Evolutionary conservation across 257 asterid species (phyloP).

Genomic region (Nicotiana knightiana): DNA sequence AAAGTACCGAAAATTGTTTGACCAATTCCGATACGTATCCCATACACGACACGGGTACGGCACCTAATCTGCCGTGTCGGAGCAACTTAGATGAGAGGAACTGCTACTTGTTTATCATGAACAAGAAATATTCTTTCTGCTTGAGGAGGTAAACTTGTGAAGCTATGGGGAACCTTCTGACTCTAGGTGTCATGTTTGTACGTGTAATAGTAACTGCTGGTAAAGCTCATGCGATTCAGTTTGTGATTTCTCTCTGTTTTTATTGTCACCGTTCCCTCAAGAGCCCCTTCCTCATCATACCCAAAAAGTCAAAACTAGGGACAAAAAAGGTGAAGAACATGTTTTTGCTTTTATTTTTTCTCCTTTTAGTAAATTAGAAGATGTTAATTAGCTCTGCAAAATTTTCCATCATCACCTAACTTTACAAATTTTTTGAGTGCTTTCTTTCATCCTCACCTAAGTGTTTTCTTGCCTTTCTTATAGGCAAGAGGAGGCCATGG

Average conservation of each 20-base stretch:
- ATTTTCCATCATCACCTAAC: background rate
- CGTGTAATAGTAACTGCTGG: background rate
- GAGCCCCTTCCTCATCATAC: background rate
- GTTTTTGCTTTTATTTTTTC: background rate
- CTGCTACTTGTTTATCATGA: background rate
- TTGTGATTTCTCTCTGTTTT: background rate
- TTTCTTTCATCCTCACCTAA: background rate
- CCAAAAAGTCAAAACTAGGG: background rate
- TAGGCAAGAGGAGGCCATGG: conserved; percentile 97
- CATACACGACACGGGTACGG: too few relatives aligned
- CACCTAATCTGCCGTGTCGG: too few relatives aligned
- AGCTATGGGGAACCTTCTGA: background rate
- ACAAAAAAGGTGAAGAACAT: background rate
- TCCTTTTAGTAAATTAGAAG: background rate
- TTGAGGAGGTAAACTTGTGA: background rate
- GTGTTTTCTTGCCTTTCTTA: background rate
- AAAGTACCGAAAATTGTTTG: too few relatives aligned
- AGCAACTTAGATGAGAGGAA: background rate
- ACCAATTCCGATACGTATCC: too few relatives aligned
- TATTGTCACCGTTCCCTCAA: background rate
- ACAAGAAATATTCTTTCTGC: background rate
- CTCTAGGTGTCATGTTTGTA: background rate
- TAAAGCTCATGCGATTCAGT: background rate
- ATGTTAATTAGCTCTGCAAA: background rate
- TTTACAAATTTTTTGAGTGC: background rate